Base-by-base conservation (phyloP, 2,329 filamentous ascomycete species). In the Elsinoe fawcettii region DNA sequence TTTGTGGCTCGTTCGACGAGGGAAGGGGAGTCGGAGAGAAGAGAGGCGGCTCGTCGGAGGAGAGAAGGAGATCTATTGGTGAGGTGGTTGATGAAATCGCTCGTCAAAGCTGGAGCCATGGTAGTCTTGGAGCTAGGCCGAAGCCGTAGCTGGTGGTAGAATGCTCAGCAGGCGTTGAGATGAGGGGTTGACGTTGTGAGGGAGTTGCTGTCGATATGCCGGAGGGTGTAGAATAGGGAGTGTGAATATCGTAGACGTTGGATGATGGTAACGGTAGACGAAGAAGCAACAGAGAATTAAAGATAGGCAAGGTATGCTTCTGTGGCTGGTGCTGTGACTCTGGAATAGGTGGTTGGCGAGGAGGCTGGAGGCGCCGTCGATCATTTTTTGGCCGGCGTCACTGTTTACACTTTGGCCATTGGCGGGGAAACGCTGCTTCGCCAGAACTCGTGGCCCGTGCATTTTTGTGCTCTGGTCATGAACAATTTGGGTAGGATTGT, bases 1-100 rank as follows among this genome's bases (percentile, higher is more conserved):
- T 55, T 32, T 27, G 34, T 37, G 34, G 58, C 43, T 34, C 60
- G 58, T 30, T 41, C 30, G 51, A 46, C 55, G 4, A 60, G 51
- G n/a, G 18, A 27, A 43, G 27, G n/a, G 6, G 39, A 12, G 14
- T n/a, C n/a, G 41, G 30, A 36, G 54, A 56, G 53, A 5, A 34
- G 32, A n/a, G 34, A 20, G 49, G 49, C 49, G 16, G 49, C 49
- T 8, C 49, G 16, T 6, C 16, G 32, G 32, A 53, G 18, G 49
- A 53, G 49, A 6, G 32, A 22, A 4, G 49, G 8, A 22, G n/a
- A n/a, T 3, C 11, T 27, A 18, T n/a, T 14, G 30, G 49, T 53
- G 49, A 53, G 49, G 49, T 53, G 49, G 2, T 9, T 20, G 25
- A 53, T 30, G 27, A 53, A 11, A 16, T 53, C 30, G 6, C 25